Evolutionary conservation across 306 rosid species (phyloP), one percentile per base, ranked within the genome.

Genomic region (Medicago arabica): DNA sequence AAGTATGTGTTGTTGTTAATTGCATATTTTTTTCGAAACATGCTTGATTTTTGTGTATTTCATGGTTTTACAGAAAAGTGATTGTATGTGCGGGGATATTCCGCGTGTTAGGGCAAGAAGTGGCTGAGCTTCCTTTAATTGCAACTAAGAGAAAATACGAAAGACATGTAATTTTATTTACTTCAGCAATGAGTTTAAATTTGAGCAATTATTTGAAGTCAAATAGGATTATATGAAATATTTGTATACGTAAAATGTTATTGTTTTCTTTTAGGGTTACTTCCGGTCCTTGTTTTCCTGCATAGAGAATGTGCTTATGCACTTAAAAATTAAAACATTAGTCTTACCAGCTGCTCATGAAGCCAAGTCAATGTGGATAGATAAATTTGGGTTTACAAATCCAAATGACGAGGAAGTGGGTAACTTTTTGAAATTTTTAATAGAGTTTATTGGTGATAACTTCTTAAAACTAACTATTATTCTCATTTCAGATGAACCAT

Each of bases 81-180:
- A 86, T 92, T 0, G 96, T 87, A 39, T 86, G 88, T 1, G 92
- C 89, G 7, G 97, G 90, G 67, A 19, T 86, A 75, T 90, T 95
- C 68, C 97, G 97, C 4, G 82, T 92, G 16, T 92, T 90, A 68
- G 99, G 99, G 43, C 6, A 46, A 2, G 93, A 95, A 73, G 86
- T 92, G 60, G 97, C 96, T 2, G 99, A 95, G 83, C 97, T 95
- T 78, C 99, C 99, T 7, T 79, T 95, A 61, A 97, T 90, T 61
- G 97, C 97, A 2, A 90, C 97, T 5, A 21, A 61, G 59, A 72
- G 77, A 0, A 80, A 84, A 69, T 84, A 10, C 39, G 89, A 92
- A 83, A 90, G 93, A 84, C 89, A 86, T 92, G 98, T 92, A 74
- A 40, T 8, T 31, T 61, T 62, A 49, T 17, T n/a, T 50, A 46